Conservation (phyloP, 768 basidiomycete genomes). For the Phylloporus sp. region DNA sequence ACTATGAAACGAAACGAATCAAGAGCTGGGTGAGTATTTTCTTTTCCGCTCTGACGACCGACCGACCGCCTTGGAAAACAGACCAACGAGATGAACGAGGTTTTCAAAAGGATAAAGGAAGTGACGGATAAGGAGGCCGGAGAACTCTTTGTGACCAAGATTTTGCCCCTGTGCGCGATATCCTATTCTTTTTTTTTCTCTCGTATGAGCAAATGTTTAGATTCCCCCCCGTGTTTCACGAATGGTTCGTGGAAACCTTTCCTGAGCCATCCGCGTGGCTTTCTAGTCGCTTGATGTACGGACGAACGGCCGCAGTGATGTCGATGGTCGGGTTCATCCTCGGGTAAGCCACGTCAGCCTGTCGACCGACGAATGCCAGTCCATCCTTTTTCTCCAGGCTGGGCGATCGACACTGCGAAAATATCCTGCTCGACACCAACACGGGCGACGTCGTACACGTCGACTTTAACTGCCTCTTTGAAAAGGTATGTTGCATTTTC, state of each 20-base stretch:
- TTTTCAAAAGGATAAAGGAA: conserved; percentile 50
- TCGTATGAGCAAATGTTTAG: too few relatives aligned
- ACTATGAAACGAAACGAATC: conserved; percentile 53
- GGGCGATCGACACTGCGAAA: conserved; percentile 96
- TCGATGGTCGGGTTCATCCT: conserved; percentile 98
- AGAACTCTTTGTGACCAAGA: conserved; percentile 44
- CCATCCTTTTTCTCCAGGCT: too few relatives aligned
- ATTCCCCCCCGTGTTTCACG: conserved; percentile 84
- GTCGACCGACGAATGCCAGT: too few relatives aligned
- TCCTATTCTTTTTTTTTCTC: neutral
- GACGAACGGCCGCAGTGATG: conserved; percentile 91
- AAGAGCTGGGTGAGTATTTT: conserved; percentile 42
- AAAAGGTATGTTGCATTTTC: conserved; percentile 53
- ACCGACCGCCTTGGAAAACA: too few relatives aligned
- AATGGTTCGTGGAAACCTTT: conserved; percentile 97
- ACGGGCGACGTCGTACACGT: conserved; percentile 93
- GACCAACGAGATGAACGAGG: conserved; percentile 41
- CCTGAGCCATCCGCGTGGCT: conserved; percentile 97
- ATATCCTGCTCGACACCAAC: conserved; percentile 85
- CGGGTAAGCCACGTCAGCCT: conserved; percentile 48
- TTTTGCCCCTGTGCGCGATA: conserved; percentile 52
- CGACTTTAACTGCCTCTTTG: conserved; percentile 97
- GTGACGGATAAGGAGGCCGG: conserved; percentile 45
- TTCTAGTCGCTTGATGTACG: conserved; percentile 78
- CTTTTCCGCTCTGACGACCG: neutral